Percentiles rank a stretch among this genome's conserved stretches.
phyloP scores from a whole-genome alignment of 305 asterid genomes.

The Salvia sclarea region DNA sequence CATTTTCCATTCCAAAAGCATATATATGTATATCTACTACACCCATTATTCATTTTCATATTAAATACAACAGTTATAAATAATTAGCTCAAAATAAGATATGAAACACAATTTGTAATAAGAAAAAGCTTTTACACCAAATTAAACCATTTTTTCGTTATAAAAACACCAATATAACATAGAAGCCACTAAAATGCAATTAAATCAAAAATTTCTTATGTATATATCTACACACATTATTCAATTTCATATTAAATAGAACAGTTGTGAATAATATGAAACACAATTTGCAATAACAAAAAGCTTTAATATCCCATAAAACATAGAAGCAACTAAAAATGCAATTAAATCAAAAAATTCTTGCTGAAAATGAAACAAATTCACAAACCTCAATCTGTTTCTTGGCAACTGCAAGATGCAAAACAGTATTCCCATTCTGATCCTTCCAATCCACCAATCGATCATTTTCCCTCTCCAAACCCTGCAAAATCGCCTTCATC shows the following conservation, averaged over 20 bases:
- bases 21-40: no score
- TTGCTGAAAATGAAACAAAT: no score
- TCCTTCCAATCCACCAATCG: constrained; percentile 40
- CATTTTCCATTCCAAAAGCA: no score
- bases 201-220: no score
- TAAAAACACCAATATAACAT: background rate
- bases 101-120: background rate
- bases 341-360: no score
- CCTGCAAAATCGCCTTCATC: constrained; percentile 36
- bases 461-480: constrained; percentile 29
- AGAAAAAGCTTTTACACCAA: background rate
- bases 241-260: no score
- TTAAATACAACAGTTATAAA: no score
- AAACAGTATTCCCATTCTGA: constrained; percentile 32
- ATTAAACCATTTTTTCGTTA: no score
- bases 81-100: background rate
- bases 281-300: no score
- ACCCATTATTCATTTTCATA: no score
- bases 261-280: no score
- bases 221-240: no score
- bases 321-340: background rate
- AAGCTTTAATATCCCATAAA: background rate
- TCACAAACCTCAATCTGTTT: constrained; percentile 44
- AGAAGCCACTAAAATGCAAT: background rate
- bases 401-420: constrained; percentile 43